phyloP scores from a whole-genome alignment of 1,284 basidiomycete genomes.

The Coniophora puteana region DNA sequence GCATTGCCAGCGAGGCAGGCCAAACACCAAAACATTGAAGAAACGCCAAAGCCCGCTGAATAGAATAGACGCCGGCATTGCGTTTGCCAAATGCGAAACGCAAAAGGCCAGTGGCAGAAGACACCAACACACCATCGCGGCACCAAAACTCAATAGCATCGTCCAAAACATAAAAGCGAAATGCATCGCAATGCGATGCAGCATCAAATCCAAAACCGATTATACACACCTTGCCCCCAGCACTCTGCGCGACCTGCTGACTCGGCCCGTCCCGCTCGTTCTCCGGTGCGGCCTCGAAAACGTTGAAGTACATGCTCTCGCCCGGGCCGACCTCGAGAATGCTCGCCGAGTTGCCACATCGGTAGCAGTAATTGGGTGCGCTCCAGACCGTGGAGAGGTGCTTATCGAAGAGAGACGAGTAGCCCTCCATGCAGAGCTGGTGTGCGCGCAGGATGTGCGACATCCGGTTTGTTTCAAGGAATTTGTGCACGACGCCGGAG shows the following conservation, averaged over 20 bases:
- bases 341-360: constrained; percentile 96
- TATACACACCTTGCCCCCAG: constrained; percentile 60
- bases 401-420: constrained; percentile 91
- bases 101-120: constrained; percentile 4
- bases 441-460: constrained; percentile 97
- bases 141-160: no score
- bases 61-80: no score
- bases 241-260: constrained; percentile 68
- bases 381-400: constrained; percentile 98
- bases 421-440: constrained; percentile 99
- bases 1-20: constrained; percentile 3
- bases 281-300: constrained; percentile 97
- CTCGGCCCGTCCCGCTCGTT: constrained; percentile 86
- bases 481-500: constrained; percentile 97
- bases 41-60: no score
- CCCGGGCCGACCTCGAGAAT: constrained; percentile 96
- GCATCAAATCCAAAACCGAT: no score
- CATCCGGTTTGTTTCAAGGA: constrained; percentile 93
- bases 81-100: no score
- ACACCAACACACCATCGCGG: no score
- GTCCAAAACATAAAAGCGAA: no score
- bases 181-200: no score
- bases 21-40: neutral
- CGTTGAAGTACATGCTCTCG: constrained; percentile 91
- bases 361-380: constrained; percentile 97